These are phyloP conservation scores for Amaranthus tricolor DNA, from an alignment of 179 eudicot species.

Conservation along the genomic window DNA sequence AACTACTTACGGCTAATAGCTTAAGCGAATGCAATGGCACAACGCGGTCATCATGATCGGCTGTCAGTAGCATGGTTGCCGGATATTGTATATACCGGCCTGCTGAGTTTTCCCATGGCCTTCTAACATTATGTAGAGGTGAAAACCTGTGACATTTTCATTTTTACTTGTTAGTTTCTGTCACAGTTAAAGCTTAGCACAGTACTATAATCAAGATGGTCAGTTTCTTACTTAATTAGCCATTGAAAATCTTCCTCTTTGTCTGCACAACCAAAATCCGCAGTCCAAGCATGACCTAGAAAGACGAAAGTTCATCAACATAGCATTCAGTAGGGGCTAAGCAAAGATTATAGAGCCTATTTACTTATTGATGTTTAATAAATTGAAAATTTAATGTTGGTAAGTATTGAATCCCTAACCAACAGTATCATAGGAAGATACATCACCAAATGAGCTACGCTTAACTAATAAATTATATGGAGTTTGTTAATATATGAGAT, in stretches of 20 bases:
- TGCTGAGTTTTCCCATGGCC: slow-evolving; percentile 76
- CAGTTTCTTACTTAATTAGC: slow-evolving; percentile 65
- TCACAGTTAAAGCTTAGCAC: neutral
- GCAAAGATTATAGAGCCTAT: too few species aligned
- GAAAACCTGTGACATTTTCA: slow-evolving; percentile 57
- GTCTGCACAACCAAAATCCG: slow-evolving; percentile 88
- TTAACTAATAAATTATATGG: too few species aligned
- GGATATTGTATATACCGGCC: slow-evolving; percentile 60
- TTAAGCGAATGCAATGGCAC: slow-evolving; percentile 90
- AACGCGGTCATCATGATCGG: slow-evolving; percentile 96
- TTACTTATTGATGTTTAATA: too few species aligned
- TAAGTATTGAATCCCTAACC: neutral
- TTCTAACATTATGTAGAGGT: slow-evolving; percentile 85
- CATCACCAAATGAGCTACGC: too few species aligned
- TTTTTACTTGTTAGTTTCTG: neutral
- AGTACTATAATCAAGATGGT: neutral
- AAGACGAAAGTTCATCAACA: slow-evolving; percentile 16
- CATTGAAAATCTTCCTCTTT: slow-evolving; percentile 84
- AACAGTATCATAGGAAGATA: neutral
- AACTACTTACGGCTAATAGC: slow-evolving; percentile 64
- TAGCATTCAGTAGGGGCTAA: too few species aligned
- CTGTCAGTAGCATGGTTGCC: slow-evolving; percentile 78
- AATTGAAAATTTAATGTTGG: neutral
- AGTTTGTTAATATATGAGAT: too few species aligned
- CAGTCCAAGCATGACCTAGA: slow-evolving; percentile 89